phyloP scores from a whole-genome alignment of 2,329 filamentous ascomycete genomes.

The Hymenoscyphus repandus region DNA sequence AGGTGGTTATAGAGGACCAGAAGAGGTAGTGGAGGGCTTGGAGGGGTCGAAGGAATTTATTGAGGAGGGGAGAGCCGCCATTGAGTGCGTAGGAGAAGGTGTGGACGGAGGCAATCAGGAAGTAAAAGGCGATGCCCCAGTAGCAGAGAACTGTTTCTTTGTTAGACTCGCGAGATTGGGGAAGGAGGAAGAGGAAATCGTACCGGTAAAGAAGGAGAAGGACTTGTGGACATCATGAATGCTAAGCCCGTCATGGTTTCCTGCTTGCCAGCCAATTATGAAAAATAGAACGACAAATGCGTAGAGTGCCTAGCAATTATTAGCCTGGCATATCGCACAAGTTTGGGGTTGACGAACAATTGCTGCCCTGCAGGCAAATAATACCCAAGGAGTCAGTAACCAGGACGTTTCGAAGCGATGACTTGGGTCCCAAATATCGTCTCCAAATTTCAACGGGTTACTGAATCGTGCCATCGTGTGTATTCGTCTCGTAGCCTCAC shows the following conservation, averaged over 20 bases:
- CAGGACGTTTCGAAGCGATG: conserved; percentile 77
- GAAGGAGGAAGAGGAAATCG: background rate
- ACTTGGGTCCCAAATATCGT: conserved; percentile 33
- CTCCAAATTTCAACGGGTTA: conserved; percentile 19
- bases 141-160: conserved; percentile 47
- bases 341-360: conserved; percentile 40
- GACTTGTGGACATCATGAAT: conserved; percentile 40
- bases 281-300: conserved; percentile 64
- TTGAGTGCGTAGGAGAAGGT: conserved; percentile 59
- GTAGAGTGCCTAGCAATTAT: conserved; percentile 50
- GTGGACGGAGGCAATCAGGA: conserved; percentile 61
- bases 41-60: conserved; percentile 53
- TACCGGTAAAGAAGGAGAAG: conserved; percentile 79
- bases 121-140: conserved; percentile 81
- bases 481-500: background rate
- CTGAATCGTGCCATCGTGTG: background rate
- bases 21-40: conserved; percentile 60
- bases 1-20: conserved; percentile 58
- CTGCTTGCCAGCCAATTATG: conserved; percentile 60
- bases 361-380: conserved; percentile 52
- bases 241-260: conserved; percentile 33
- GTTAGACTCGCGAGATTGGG: background rate
- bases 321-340: background rate
- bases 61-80: conserved; percentile 51
- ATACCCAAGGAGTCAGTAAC: conserved; percentile 61